Conservation (phyloP, 805 yeast genomes). For the Debaryomyces tyrocola region DNA sequence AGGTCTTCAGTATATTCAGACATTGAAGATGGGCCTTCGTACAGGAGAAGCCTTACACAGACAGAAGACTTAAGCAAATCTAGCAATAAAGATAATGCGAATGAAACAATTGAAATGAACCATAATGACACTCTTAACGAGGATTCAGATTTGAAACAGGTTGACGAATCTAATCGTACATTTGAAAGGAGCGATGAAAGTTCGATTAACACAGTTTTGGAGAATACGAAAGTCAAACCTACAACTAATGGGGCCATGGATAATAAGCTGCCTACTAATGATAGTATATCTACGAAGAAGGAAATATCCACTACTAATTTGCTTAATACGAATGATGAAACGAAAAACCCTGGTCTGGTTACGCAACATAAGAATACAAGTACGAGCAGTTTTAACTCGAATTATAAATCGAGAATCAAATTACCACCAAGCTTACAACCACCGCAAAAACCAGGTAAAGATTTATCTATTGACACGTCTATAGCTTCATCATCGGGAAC, state of each 20-base stretch:
- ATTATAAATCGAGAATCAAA: slow-evolving; percentile 31
- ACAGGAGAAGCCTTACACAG: not conserved
- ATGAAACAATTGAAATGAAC: not conserved
- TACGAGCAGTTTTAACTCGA: slow-evolving; percentile 22
- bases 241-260: not conserved
- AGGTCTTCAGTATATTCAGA: slow-evolving; percentile 21
- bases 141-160: not conserved
- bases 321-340: not conserved
- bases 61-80: not conserved
- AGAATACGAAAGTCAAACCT: not conserved
- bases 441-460: not conserved
- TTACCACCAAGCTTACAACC: slow-evolving; percentile 28
- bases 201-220: not conserved
- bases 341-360: not conserved
- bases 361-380: slow-evolving; percentile 17
- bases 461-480: not conserved
- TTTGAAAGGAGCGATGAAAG: not conserved
- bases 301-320: not conserved
- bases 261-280: not conserved
- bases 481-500: not conserved
- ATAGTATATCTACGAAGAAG: not conserved
- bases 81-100: not conserved
- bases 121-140: not conserved
- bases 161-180: not conserved
- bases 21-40: slow-evolving; percentile 2